Evolutionary conservation across 2,329 filamentous ascomycete species (phyloP).

Genomic region (Colletotrichum lindemuthianum): DNA sequence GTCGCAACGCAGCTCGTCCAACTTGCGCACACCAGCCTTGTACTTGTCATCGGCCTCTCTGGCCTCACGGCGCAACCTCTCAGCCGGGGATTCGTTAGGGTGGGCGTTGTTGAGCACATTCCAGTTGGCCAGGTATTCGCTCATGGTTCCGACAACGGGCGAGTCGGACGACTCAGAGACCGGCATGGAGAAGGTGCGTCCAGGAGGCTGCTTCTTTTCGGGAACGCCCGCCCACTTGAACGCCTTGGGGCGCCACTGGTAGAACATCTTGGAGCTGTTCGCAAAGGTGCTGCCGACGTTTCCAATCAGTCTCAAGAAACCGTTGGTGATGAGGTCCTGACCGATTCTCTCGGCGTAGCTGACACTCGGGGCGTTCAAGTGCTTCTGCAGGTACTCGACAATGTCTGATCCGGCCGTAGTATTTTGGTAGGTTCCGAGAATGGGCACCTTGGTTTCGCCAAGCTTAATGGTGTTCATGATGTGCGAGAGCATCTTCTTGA

Average conservation of each 20-base stretch:
- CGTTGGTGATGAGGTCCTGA: constrained; percentile 87
- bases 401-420: constrained; percentile 92
- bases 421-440: constrained; percentile 94
- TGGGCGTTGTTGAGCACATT: constrained; percentile 89
- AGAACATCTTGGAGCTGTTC: constrained; percentile 97
- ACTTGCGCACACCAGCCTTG: constrained; percentile 83
- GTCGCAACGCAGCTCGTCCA: constrained; percentile 91
- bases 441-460: constrained; percentile 93
- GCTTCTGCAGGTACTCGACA: constrained; percentile 91
- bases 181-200: constrained; percentile 79
- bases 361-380: constrained; percentile 84
- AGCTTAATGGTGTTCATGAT: constrained; percentile 89
- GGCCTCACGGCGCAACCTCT: constrained; percentile 88
- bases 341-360: constrained; percentile 94
- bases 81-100: constrained; percentile 91
- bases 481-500: constrained; percentile 89
- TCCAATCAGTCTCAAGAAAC: constrained; percentile 89
- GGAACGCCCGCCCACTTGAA: constrained; percentile 89
- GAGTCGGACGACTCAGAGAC: constrained; percentile 71
- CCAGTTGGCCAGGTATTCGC: constrained; percentile 91
- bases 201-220: constrained; percentile 82
- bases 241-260: constrained; percentile 94
- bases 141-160: constrained; percentile 82
- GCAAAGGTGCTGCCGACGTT: constrained; percentile 96
- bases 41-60: constrained; percentile 93